Evolutionary conservation across 2,329 filamentous ascomycete species (phyloP).

Genomic region (Rutstroemia sp.): DNA sequence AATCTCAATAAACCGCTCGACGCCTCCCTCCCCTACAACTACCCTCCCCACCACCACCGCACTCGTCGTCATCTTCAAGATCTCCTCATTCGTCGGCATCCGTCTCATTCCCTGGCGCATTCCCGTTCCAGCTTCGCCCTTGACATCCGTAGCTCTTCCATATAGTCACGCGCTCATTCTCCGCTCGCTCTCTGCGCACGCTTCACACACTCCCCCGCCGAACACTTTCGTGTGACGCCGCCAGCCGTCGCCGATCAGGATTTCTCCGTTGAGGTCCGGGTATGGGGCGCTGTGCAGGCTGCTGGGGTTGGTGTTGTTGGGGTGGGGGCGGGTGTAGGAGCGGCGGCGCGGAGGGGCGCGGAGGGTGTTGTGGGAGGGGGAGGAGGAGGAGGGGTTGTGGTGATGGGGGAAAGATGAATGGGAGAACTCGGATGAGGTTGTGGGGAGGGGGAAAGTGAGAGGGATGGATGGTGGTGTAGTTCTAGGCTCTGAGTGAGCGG

Average conservation of each 20-base stretch:
- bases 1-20: neutral
- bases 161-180: constrained; percentile 17
- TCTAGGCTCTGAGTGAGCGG: neutral
- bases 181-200: constrained; percentile 24
- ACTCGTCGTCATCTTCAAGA: neutral
- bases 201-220: constrained; percentile 26
- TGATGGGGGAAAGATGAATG: constrained; percentile 1
- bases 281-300: neutral
- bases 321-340: constrained; percentile 11
- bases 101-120: neutral
- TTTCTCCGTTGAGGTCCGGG: constrained; percentile 17
- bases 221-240: constrained; percentile 27
- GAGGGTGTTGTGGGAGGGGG: neutral
- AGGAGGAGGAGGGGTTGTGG: constrained; percentile 1
- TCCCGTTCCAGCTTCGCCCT: neutral
- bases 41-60: neutral
- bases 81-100: neutral
- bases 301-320: neutral
- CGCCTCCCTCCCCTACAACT: neutral
- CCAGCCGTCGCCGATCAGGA: constrained; percentile 23
- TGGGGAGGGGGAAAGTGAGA: neutral
- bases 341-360: constrained; percentile 8
- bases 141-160: neutral
- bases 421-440: neutral
- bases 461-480: neutral